Evolutionary conservation across 495 filamentous ascomycete genomes (phyloP).

Genomic region (Beverwykella pulmonaria): DNA sequence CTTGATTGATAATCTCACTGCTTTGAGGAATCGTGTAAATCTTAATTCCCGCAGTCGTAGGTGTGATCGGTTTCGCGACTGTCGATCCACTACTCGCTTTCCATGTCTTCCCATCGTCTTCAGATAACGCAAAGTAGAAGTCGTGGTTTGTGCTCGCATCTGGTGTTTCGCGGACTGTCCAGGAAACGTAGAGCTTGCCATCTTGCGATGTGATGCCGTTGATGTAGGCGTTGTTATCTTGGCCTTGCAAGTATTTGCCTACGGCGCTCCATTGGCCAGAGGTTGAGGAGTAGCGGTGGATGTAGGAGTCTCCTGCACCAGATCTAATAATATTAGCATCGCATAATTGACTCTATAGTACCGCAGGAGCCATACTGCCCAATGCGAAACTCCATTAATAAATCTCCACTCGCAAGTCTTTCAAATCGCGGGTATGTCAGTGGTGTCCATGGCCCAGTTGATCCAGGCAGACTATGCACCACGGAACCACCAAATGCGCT

Average conservation of each 20-base stretch:
- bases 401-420: constrained; percentile 14
- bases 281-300: constrained; percentile 20
- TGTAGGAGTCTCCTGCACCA: constrained; percentile 29
- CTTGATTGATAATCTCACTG: constrained; percentile 31
- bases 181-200: constrained; percentile 20
- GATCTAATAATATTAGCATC: constrained; percentile 1
- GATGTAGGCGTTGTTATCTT: constrained; percentile 32
- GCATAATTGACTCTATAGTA: background rate
- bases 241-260: constrained; percentile 25
- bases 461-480: constrained; percentile 17
- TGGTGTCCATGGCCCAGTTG: constrained; percentile 26
- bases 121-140: constrained; percentile 22
- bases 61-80: constrained; percentile 23
- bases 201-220: constrained; percentile 22
- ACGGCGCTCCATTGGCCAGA: constrained; percentile 15
- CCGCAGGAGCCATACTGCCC: background rate
- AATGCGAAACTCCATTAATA: constrained; percentile 30
- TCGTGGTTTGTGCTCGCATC: constrained; percentile 28
- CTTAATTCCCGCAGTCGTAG: constrained; percentile 19
- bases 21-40: constrained; percentile 22
- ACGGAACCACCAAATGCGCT: constrained; percentile 18
- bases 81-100: constrained; percentile 4
- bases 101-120: constrained; percentile 27
- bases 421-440: constrained; percentile 29
- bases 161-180: constrained; percentile 30